Evolutionary conservation across 192 early-diverging fungal genomes (phyloP).

Genomic region (Umbelopsis sp.): DNA sequence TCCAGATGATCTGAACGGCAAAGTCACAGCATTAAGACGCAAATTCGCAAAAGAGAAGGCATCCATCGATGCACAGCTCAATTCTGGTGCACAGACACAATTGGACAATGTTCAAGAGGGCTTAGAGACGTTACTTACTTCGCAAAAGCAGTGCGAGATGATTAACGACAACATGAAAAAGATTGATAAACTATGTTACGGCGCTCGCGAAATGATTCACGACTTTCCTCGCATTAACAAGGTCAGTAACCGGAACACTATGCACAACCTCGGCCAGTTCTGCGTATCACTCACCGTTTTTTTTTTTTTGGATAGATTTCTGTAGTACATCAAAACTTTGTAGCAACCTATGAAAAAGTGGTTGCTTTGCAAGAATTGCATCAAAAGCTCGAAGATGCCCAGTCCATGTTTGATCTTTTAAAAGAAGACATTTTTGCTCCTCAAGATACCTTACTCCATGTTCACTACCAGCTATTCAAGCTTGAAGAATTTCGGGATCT

Average conservation of each 20-base stretch:
- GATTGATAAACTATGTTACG: conserved; percentile 86
- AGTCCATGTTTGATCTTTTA: conserved; percentile 72
- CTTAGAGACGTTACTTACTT: conserved; percentile 72
- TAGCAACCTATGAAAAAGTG: conserved; percentile 82
- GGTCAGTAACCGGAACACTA: conserved; percentile 42
- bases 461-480: conserved; percentile 88
- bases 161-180: conserved; percentile 77
- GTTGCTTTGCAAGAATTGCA: conserved; percentile 88
- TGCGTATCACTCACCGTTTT: background rate
- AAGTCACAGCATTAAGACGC: conserved; percentile 75
- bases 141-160: conserved; percentile 62
- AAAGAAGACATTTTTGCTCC: conserved; percentile 64
- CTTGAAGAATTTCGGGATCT: conserved; percentile 87
- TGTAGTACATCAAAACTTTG: conserved; percentile 93
- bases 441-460: conserved; percentile 76
- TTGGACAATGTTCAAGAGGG: conserved; percentile 90
- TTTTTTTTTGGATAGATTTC: conserved; percentile 65
- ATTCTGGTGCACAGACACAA: conserved; percentile 90
- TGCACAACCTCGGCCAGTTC: background rate
- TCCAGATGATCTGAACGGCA: conserved; percentile 93
- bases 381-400: conserved; percentile 73
- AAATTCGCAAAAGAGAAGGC: conserved; percentile 89
- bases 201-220: conserved; percentile 82
- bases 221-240: conserved; percentile 92
- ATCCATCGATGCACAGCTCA: conserved; percentile 93